Conservation (phyloP, 2,329 filamentous ascomycete genomes). For the Cyclaneusma minus region DNA sequence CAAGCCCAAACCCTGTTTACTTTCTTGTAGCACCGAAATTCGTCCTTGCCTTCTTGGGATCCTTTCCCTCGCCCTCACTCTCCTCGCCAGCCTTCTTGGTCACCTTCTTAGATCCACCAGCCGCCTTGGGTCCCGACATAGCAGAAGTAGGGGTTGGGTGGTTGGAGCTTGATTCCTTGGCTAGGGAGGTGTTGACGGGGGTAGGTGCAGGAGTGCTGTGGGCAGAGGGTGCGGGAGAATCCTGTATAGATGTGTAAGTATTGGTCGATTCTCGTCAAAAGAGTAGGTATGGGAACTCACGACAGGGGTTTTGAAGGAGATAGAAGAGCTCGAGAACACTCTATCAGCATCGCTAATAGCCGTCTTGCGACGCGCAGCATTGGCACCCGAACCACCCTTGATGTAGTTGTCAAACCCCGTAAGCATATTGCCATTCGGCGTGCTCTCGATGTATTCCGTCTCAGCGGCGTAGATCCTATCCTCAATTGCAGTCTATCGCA, state of each 20-base stretch:
- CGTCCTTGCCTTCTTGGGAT: slow-evolving; percentile 23
- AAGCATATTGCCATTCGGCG: slow-evolving; percentile 84
- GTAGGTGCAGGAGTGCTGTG: slow-evolving; percentile 28
- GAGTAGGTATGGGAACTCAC: too few relatives aligned
- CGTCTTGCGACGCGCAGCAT: slow-evolving; percentile 46
- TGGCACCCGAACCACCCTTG: slow-evolving; percentile 60
- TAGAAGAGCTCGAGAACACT: slow-evolving; percentile 55
- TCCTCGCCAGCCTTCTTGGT: slow-evolving; percentile 36
- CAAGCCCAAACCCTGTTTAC: too few relatives aligned
- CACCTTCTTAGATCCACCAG: slow-evolving; percentile 30
- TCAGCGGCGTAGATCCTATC: slow-evolving; percentile 76
- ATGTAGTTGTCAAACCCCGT: slow-evolving; percentile 97
- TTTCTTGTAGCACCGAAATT: slow-evolving; percentile 17
- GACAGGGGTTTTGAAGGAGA: slow-evolving; percentile 37
- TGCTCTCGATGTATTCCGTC: slow-evolving; percentile 78
- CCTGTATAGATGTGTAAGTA: slow-evolving; percentile 8
- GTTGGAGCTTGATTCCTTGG: slow-evolving; percentile 29
- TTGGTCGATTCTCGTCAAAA: slow-evolving; percentile 3
- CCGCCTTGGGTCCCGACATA: slow-evolving; percentile 23
- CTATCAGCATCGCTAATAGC: slow-evolving; percentile 54
- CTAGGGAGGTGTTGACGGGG: slow-evolving; percentile 37
- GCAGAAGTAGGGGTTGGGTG: slow-evolving; percentile 40
- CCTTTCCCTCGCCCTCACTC: slow-evolving; percentile 40
- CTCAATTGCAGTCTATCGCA: slow-evolving; percentile 34
- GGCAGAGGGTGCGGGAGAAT: slow-evolving; percentile 13